phyloP scores from a whole-genome alignment of 257 asterid genomes.

The Forsythia viridissima region DNA sequence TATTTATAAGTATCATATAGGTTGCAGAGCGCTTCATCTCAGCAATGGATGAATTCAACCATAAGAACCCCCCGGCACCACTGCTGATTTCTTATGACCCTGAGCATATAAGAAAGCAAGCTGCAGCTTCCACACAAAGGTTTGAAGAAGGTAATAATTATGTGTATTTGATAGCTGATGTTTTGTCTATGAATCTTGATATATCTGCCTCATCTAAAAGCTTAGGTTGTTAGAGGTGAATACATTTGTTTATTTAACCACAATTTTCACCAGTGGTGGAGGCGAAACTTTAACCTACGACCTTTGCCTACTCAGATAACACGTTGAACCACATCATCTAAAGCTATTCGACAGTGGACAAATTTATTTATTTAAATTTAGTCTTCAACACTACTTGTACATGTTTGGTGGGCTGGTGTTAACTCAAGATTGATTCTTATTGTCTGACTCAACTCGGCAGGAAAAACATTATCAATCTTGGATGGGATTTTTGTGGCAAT shows the following conservation, averaged over 20 bases:
- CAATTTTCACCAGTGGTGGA: background rate
- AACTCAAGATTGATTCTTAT: constrained; percentile 21
- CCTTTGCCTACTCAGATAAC: background rate
- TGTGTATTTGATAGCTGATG: background rate
- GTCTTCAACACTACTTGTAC: background rate
- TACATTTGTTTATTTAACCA: background rate
- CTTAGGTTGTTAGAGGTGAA: background rate
- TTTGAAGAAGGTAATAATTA: constrained; percentile 75
- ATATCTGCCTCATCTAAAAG: background rate
- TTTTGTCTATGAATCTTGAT: constrained; percentile 5
- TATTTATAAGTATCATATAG: constrained; percentile 35
- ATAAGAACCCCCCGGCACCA: constrained; percentile 67
- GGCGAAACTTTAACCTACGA: background rate
- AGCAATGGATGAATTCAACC: constrained; percentile 74
- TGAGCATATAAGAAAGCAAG: constrained; percentile 83
- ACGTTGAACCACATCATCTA: background rate
- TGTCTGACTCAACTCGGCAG: constrained; percentile 45
- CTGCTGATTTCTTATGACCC: constrained; percentile 79
- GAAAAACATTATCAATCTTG: constrained; percentile 74
- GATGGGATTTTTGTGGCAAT: constrained; percentile 95
- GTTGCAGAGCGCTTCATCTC: constrained; percentile 92
- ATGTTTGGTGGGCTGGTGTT: constrained; percentile 1
- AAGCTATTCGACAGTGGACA: background rate
- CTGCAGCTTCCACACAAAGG: constrained; percentile 88
- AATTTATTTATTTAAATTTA: background rate